Evolutionary conservation across 495 filamentous ascomycete species (phyloP), one percentile per base, ranked within the genome.

Genomic region (Daldinia bambusicola): DNA sequence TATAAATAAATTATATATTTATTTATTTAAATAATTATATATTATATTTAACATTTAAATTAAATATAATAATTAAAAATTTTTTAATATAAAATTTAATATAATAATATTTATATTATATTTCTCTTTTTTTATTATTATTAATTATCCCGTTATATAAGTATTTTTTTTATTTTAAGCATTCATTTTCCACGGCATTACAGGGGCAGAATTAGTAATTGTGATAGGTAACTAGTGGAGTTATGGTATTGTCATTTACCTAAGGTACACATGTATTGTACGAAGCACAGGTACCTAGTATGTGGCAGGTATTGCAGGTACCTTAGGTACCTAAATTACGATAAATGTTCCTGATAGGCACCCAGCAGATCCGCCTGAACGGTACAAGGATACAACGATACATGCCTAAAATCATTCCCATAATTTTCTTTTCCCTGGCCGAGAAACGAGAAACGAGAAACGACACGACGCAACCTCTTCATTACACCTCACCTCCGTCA

Each of bases 381-480:
- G 56, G 57, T 61, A 55, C 68, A 58, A 48, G 37, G 61, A 53
- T 65, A 45, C 56, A 8, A 48, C 31, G 61, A 53, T 65, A 45
- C 56, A 8, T 36, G 56, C 61, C 56, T 55, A 70, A 65, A 65
- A 65, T 65, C 61, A 65, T 61, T 60, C 61, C 55, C 55, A 60
- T 61, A 70, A 60, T 65, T 70, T 70, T 65, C 55, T 60, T 61
- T 61, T 32, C 48, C 48, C 48, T 70, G 61, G 64, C 59, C 38
- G 22, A 37, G 48, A 71, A 71, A 71, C 38, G 22, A 37, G 48
- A 71, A 71, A 71, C 38, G 22, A 37, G 48, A 71, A 71, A 66
- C 68, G 68, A 71, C 68, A 71, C 68, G 68, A 71, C 56, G 68
- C 68, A 66, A 66, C 45, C 37, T 43, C 16, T 43, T 31, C 12